Evolutionary conservation across 2,329 filamentous ascomycete genomes (phyloP).

Genomic region (Clonostachys rosea): DNA sequence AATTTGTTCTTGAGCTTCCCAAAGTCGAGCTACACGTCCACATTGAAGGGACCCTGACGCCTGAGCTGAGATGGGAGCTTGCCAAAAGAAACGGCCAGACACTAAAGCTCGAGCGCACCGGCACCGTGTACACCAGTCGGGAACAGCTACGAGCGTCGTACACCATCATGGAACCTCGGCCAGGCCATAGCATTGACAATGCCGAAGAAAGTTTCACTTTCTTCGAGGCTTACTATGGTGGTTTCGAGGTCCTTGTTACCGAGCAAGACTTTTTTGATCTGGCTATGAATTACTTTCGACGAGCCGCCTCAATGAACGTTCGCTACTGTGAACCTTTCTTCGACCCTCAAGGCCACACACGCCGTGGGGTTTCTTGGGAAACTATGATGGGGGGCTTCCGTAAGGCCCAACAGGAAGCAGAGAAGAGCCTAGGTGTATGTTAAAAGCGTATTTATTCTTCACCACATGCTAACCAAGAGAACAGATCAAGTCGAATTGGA

Average conservation of each 20-base stretch:
- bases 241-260: conserved; percentile 66
- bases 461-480: neutral
- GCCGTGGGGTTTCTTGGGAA: conserved; percentile 53
- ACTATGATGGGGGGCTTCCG: conserved; percentile 59
- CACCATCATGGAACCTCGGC: conserved; percentile 10
- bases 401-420: conserved; percentile 52
- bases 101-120: conserved; percentile 39
- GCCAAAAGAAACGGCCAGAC: conserved; percentile 50
- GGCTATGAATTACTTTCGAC: conserved; percentile 63
- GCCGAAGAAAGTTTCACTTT: conserved; percentile 31
- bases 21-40: conserved; percentile 79
- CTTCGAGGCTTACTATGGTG: conserved; percentile 69
- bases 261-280: conserved; percentile 65
- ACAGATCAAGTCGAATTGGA: conserved; percentile 42
- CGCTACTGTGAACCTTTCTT: conserved; percentile 73
- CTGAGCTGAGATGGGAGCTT: conserved; percentile 61
- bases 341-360: conserved; percentile 68
- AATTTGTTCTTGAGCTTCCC: conserved; percentile 59
- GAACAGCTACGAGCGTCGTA: neutral
- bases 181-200: conserved; percentile 10
- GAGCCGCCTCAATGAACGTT: conserved; percentile 57
- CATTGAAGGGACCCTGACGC: conserved; percentile 67
- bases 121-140: neutral
- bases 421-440: conserved; percentile 54
- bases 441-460: neutral